Conservation (phyloP, 169 alveolate species). For the Plasmodium vivax region DNA sequence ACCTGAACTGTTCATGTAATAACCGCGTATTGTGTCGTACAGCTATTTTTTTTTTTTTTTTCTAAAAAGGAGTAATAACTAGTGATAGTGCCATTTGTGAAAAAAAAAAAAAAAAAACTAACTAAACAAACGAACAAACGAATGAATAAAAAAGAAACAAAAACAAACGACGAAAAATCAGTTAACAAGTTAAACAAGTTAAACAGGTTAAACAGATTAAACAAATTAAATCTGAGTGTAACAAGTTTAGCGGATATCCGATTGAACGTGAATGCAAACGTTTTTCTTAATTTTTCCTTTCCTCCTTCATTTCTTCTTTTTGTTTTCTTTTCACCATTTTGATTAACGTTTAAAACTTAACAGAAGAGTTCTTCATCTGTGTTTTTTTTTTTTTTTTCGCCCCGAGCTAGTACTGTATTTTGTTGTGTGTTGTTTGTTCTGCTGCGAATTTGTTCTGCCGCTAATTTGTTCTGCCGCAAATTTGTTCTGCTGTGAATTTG, state of each 20-base stretch:
- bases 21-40: constrained; percentile 16
- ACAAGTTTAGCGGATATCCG: background rate
- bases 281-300: constrained; percentile 39
- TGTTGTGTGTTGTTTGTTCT: constrained; percentile 19
- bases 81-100: background rate
- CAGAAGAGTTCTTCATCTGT: constrained; percentile 14
- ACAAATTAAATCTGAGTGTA: constrained; percentile 9
- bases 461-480: background rate
- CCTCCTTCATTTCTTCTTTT: constrained; percentile 2
- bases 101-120: constrained; percentile 9
- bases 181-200: background rate
- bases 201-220: constrained; percentile 17
- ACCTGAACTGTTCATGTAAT: constrained; percentile 54
- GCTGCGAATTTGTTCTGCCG: background rate
- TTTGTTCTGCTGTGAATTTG: background rate
- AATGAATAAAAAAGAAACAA: background rate
- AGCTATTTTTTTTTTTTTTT: constrained; percentile 63
- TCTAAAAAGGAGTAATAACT: constrained; percentile 1
- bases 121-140: background rate
- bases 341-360: constrained; percentile 15
- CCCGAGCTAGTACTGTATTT: constrained; percentile 32
- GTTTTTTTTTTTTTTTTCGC: constrained; percentile 6
- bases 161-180: constrained; percentile 3
- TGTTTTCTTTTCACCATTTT: constrained; percentile 28
- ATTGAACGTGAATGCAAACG: background rate